phyloP scores from a whole-genome alignment of 139 green algal genomes.

The Volvox africanus region DNA sequence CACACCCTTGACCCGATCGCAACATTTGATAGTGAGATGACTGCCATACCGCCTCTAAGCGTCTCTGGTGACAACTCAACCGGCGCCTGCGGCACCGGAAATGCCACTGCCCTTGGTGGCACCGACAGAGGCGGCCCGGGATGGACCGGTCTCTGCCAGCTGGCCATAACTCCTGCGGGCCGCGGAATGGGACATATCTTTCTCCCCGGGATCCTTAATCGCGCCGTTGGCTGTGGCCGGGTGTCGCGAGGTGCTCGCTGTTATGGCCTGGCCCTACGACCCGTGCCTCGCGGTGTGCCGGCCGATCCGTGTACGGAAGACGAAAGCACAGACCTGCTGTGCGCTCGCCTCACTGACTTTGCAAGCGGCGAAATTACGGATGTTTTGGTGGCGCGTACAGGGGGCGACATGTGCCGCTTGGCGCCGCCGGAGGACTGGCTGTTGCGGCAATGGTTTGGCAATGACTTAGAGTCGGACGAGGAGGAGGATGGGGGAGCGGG shows the following conservation, averaged over 20 bases:
- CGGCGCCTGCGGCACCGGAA: too few species aligned
- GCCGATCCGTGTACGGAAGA: constrained; percentile 10
- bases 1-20: background rate
- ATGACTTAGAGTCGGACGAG: background rate
- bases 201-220: background rate
- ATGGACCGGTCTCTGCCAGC: background rate
- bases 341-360: background rate
- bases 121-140: too few species aligned
- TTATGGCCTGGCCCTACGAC: background rate
- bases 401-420: constrained; percentile 31
- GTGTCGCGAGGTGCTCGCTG: background rate
- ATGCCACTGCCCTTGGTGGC: too few species aligned
- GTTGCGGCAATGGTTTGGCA: background rate
- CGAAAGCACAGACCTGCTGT: constrained; percentile 2
- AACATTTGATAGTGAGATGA: background rate
- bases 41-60: too few species aligned
- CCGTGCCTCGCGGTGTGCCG: background rate
- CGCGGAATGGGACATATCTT: constrained; percentile 18
- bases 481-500: background rate
- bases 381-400: background rate
- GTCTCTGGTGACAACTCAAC: too few species aligned
- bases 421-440: constrained; percentile 14
- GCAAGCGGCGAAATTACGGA: background rate
- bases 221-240: background rate
- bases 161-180: background rate